Conservation (phyloP, 2,329 filamentous ascomycete species). For the Teratosphaeria gauchensis region DNA sequence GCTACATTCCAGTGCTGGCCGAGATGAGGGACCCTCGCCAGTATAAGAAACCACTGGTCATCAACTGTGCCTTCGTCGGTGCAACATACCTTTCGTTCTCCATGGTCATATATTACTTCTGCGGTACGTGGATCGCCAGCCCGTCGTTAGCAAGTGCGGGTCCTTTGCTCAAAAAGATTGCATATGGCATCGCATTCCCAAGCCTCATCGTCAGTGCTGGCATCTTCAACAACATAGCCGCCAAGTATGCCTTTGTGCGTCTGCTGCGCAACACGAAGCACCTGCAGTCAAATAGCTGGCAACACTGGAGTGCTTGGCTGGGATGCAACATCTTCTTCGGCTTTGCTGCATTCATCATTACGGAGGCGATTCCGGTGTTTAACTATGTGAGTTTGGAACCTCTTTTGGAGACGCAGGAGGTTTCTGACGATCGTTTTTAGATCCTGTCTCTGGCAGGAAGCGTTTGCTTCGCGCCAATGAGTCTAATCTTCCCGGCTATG, state of each 20-base stretch:
- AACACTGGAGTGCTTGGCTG: slow-evolving; percentile 45
- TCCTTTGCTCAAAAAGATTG: slow-evolving; percentile 48
- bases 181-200: slow-evolving; percentile 50
- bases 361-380: slow-evolving; percentile 46
- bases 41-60: slow-evolving; percentile 48
- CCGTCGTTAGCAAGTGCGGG: slow-evolving; percentile 53
- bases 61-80: slow-evolving; percentile 48
- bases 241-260: slow-evolving; percentile 47
- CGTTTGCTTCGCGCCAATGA: slow-evolving; percentile 41
- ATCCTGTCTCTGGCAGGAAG: slow-evolving; percentile 39
- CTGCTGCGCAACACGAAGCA: slow-evolving; percentile 42
- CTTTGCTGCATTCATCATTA: slow-evolving; percentile 39
- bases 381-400: no score
- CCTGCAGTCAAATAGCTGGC: slow-evolving; percentile 37
- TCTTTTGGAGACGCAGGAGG: no score
- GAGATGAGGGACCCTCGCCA: slow-evolving; percentile 53
- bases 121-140: slow-evolving; percentile 51
- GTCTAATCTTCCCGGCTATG: slow-evolving; percentile 37
- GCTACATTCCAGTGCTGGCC: slow-evolving; percentile 53
- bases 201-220: slow-evolving; percentile 42
- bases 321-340: slow-evolving; percentile 33
- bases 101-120: slow-evolving; percentile 52
- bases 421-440: no score
- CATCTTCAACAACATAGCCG: slow-evolving; percentile 35
- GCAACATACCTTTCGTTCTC: slow-evolving; percentile 47